phyloP scores from a whole-genome alignment of 305 asterid species.

The Stenogyne calaminthoides region DNA sequence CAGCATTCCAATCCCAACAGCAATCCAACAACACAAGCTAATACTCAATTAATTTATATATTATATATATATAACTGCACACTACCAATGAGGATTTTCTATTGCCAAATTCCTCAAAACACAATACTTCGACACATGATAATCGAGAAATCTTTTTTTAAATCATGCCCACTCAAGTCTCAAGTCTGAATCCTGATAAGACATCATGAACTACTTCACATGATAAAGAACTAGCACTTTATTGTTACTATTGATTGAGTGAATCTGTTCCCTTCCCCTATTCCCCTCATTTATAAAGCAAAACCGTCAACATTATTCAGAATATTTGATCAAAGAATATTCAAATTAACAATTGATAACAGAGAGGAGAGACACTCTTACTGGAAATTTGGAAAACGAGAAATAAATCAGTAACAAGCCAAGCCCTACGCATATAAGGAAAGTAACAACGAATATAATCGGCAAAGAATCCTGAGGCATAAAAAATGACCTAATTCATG shows the following conservation, averaged over 20 bases:
- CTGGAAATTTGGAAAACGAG: too few species aligned
- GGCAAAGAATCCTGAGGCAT: too few species aligned
- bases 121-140: constrained; percentile 12
- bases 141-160: not conserved
- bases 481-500: too few species aligned
- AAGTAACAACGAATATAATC: constrained; percentile 16
- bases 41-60: too few species aligned
- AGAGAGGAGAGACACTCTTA: not conserved
- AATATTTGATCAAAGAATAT: not conserved
- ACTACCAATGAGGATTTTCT: not conserved
- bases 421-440: not conserved
- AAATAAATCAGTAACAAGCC: constrained; percentile 4
- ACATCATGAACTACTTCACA: not conserved
- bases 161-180: constrained; percentile 1
- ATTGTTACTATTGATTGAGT: not conserved
- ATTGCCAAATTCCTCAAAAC: not conserved
- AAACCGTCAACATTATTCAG: not conserved
- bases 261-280: not conserved
- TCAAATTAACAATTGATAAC: not conserved
- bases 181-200: not conserved
- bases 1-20: too few species aligned
- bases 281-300: not conserved
- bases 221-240: not conserved
- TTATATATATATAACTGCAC: not conserved
- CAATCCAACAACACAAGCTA: too few species aligned